These are phyloP conservation scores for Cryptococcus maquisensis DNA, from an alignment of 1,284 basidiomycete species.

Conservation along the genomic window DNA sequence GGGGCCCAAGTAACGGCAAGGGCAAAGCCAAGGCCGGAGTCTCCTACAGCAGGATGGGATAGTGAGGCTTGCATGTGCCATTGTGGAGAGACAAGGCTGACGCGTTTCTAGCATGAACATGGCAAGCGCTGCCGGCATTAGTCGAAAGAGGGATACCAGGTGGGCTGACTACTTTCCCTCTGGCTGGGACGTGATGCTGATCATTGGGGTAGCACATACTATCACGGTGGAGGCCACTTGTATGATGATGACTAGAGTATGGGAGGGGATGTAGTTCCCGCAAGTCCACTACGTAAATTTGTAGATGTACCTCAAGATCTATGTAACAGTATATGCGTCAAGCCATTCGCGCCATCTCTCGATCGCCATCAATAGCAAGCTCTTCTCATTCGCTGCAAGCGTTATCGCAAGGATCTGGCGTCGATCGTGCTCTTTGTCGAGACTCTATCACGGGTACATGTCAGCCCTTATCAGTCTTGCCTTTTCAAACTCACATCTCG, in stretches of 20 bases:
- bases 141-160: slow-evolving; percentile 27
- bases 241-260: slow-evolving; percentile 15
- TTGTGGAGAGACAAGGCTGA: background rate
- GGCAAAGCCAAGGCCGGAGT: slow-evolving; percentile 3
- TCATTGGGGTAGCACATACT: slow-evolving; percentile 62
- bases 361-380: slow-evolving; percentile 31
- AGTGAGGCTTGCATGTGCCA: background rate
- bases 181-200: background rate
- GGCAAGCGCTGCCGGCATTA: slow-evolving; percentile 30
- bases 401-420: slow-evolving; percentile 39
- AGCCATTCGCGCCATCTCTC: slow-evolving; percentile 55
- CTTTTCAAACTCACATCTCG: slow-evolving; percentile 30
- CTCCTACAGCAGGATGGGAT: slow-evolving; percentile 21
- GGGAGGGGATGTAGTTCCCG: no score
- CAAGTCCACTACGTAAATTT: no score
- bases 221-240: background rate
- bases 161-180: slow-evolving; percentile 8
- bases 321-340: slow-evolving; percentile 23
- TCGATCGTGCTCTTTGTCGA: slow-evolving; percentile 5
- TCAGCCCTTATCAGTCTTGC: slow-evolving; percentile 24
- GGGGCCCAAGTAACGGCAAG: slow-evolving; percentile 8
- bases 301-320: no score
- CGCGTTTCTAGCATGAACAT: slow-evolving; percentile 29
- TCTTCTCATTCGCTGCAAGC: slow-evolving; percentile 39
- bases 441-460: background rate